phyloP scores from a whole-genome alignment of 306 rosid species.

The Medicago lupulina region DNA sequence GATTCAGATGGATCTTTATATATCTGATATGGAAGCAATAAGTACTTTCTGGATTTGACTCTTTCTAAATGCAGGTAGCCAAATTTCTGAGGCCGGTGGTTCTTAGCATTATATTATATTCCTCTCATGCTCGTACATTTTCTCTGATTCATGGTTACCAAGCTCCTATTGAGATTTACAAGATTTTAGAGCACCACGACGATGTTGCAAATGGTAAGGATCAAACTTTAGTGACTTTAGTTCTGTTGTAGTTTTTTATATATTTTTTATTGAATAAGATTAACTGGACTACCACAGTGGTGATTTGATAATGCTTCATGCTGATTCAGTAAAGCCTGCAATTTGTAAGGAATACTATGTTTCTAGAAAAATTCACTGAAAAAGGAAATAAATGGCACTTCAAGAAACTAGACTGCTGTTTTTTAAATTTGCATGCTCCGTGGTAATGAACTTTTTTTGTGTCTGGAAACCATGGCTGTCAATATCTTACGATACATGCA shows the following conservation, averaged over 20 bases:
- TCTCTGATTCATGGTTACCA: conserved; percentile 91
- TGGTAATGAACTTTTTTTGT: too few relatives aligned
- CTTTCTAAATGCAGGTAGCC: conserved; percentile 62
- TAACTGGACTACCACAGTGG: conserved; percentile 1
- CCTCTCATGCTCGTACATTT: conserved; percentile 97
- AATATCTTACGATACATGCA: too few relatives aligned
- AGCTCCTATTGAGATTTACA: conserved; percentile 91
- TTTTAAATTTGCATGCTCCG: too few relatives aligned
- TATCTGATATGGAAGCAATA: conserved; percentile 29
- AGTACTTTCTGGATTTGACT: conserved; percentile 22
- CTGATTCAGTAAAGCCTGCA: conserved; percentile 11
- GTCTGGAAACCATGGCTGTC: too few relatives aligned
- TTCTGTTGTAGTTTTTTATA: neutral
- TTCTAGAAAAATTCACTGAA: neutral
- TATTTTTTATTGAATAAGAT: conserved; percentile 4
- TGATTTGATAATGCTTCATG: conserved; percentile 3
- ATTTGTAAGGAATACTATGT: conserved; percentile 8
- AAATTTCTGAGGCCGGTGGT: conserved; percentile 76
- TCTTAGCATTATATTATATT: conserved; percentile 79
- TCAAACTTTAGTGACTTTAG: conserved; percentile 25
- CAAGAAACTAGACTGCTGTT: neutral
- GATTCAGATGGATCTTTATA: conserved; percentile 21
- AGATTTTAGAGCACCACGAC: conserved; percentile 84
- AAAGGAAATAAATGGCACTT: conserved; percentile 5
- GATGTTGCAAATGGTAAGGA: conserved; percentile 69